These are phyloP conservation scores for Diaporthe australafricana DNA, from an alignment of 2,329 filamentous ascomycete species.

Conservation along the genomic window DNA sequence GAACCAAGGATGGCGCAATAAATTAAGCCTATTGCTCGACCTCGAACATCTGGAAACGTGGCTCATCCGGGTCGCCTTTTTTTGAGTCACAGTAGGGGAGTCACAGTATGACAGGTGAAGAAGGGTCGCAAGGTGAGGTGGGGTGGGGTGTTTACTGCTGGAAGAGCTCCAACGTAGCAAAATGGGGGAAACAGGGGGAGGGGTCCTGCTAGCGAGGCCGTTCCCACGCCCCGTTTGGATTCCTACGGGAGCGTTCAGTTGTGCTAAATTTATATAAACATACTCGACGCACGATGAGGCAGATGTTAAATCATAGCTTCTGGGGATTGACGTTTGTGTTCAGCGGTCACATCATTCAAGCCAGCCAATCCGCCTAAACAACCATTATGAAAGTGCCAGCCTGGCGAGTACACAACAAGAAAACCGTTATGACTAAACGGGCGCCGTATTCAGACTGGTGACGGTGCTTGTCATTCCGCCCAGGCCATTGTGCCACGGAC, in stretches of 20 bases:
- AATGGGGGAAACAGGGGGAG: background rate
- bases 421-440: background rate
- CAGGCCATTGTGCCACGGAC: background rate
- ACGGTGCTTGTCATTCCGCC: background rate
- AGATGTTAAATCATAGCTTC: background rate
- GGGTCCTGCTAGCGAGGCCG: background rate
- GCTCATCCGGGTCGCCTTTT: conserved; percentile 30
- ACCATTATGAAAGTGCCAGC: background rate
- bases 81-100: conserved; percentile 18
- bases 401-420: too few relatives aligned
- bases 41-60: conserved; percentile 26
- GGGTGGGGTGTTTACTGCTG: conserved; percentile 28
- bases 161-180: conserved; percentile 14
- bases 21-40: conserved; percentile 30
- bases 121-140: conserved; percentile 11
- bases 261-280: background rate
- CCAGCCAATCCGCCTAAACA: background rate
- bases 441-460: background rate
- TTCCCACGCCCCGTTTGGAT: background rate
- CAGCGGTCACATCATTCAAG: too few relatives aligned
- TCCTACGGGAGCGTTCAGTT: background rate
- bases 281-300: background rate
- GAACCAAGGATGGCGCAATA: conserved; percentile 25
- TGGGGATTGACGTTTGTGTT: background rate
- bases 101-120: conserved; percentile 17